Percentiles rank a stretch among this genome's conserved stretches.
Evolutionary conservation across 176 grass and related monocot species (phyloP).

Genomic region (Panicum miliaceum): DNA sequence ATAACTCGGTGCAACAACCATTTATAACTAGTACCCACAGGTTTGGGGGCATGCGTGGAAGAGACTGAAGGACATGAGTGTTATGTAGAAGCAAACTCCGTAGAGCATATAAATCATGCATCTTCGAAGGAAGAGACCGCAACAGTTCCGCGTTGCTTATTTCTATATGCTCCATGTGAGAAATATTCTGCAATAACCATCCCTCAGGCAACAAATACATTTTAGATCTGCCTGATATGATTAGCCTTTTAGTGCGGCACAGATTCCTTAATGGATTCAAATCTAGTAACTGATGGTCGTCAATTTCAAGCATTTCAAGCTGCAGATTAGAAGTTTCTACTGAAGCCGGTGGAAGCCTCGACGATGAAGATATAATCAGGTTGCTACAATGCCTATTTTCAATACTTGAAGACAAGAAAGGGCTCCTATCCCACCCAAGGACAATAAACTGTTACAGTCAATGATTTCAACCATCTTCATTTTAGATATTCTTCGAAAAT

Average conservation of each 20-base stretch:
- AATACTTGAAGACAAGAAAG: slow-evolving; percentile 28
- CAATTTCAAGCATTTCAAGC: slow-evolving; percentile 3
- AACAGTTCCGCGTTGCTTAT: neutral
- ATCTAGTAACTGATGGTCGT: neutral
- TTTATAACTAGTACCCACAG: neutral
- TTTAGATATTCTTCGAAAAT: slow-evolving; percentile 27
- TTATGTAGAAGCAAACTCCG: slow-evolving; percentile 18
- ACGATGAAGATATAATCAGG: neutral
- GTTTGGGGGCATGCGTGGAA: neutral
- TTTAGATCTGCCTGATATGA: neutral
- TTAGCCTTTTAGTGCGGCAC: neutral
- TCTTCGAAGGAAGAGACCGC: neutral
- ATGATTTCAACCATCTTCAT: slow-evolving; percentile 23
- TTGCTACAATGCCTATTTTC: slow-evolving; percentile 31
- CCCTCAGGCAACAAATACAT: slow-evolving; percentile 3
- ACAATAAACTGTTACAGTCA: slow-evolving; percentile 17
- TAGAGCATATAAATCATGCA: neutral
- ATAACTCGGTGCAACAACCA: neutral
- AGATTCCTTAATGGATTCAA: neutral
- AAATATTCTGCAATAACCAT: slow-evolving; percentile 16
- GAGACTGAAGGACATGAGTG: neutral
- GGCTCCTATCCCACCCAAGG: slow-evolving; percentile 38
- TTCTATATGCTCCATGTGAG: slow-evolving; percentile 18
- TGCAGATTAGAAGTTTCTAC: too few species aligned
- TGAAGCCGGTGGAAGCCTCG: too few species aligned